These are phyloP conservation scores for Eucalyptus victrix DNA, from an alignment of 345 rosid species.

Conservation along the genomic window DNA sequence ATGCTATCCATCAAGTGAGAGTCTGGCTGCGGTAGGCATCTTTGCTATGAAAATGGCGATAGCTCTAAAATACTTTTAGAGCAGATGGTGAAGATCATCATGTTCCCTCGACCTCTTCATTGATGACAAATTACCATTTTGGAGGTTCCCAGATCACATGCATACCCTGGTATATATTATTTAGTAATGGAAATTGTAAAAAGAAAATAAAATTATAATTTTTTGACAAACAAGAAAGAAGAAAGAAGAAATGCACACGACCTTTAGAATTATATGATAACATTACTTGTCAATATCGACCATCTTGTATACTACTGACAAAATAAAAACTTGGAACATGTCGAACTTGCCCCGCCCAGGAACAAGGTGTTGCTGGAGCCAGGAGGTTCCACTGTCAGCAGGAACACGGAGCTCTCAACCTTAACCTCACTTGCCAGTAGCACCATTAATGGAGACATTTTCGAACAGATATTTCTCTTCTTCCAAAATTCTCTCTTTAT, in stretches of 20 bases:
- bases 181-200: neutral
- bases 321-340: neutral
- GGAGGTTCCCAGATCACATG: neutral
- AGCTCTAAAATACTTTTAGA: neutral
- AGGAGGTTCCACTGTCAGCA: constrained; percentile 41
- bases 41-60: neutral
- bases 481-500: neutral
- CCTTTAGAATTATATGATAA: too few species aligned
- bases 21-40: neutral
- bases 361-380: constrained; percentile 37
- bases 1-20: too few species aligned
- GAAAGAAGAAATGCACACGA: too few species aligned
- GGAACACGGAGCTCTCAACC: constrained; percentile 34
- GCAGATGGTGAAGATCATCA: neutral
- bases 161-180: neutral
- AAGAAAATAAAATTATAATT: too few species aligned
- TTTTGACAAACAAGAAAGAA: too few species aligned
- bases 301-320: neutral
- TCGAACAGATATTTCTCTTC: neutral
- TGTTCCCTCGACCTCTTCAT: neutral
- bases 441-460: neutral
- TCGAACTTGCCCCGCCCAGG: constrained; percentile 65
- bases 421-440: constrained; percentile 16
- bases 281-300: too few species aligned
- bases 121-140: neutral